These are phyloP conservation scores for Cytospora paraplurivora DNA, from an alignment of 2,329 filamentous ascomycete species.

Conservation along the genomic window DNA sequence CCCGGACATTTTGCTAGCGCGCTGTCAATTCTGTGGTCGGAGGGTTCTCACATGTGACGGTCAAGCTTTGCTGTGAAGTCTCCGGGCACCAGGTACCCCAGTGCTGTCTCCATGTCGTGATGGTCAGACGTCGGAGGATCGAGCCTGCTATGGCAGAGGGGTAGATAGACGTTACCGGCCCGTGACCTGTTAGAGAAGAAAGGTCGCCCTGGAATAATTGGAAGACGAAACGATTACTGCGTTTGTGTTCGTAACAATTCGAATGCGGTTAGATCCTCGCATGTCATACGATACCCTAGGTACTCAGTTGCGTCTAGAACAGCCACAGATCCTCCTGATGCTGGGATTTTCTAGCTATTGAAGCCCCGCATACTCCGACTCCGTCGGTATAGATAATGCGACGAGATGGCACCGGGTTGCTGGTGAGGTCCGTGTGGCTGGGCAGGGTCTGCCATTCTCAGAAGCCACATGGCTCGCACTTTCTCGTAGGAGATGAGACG, in stretches of 20 bases:
- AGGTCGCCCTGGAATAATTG: conserved; percentile 10
- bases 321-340: not conserved
- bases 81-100: no score
- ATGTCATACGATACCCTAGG: not conserved
- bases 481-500: no score
- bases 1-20: not conserved
- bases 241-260: not conserved
- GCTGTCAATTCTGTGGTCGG: not conserved
- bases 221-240: not conserved
- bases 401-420: no score
- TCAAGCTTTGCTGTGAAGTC: no score
- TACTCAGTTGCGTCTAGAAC: not conserved
- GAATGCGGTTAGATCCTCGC: not conserved
- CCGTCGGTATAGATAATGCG: no score
- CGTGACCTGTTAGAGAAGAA: not conserved
- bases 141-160: no score
- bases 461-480: no score
- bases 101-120: no score
- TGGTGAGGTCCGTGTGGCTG: no score
- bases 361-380: not conserved
- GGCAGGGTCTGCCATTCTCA: no score
- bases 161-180: no score
- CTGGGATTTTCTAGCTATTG: not conserved
- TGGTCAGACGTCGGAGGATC: no score
- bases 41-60: not conserved